phyloP scores from a whole-genome alignment of 495 filamentous ascomycete genomes.

The Penicillium longicatenatum region DNA sequence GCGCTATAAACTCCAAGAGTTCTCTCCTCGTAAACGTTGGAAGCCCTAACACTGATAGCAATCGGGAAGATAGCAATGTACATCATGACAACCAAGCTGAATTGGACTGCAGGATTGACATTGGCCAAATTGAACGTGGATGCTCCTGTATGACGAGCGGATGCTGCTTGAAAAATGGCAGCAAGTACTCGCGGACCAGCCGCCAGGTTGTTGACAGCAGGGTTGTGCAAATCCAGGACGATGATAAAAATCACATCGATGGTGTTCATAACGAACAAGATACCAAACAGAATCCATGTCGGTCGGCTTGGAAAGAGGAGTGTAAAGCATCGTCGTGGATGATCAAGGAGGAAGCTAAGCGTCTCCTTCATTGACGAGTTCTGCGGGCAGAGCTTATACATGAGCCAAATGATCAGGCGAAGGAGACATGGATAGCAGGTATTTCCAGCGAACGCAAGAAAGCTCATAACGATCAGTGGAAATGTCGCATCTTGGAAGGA shows the following conservation, averaged over 20 bases:
- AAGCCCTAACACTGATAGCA: constrained; percentile 69
- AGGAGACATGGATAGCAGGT: constrained; percentile 82
- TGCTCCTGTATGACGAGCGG: background rate
- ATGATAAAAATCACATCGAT: constrained; percentile 41
- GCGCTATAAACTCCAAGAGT: constrained; percentile 67
- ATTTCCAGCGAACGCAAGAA: constrained; percentile 80
- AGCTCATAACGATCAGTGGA: constrained; percentile 66
- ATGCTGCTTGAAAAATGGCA: background rate
- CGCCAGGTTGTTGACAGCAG: background rate
- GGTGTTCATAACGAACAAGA: constrained; percentile 57
- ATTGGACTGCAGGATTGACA: constrained; percentile 45
- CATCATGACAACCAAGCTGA: constrained; percentile 67
- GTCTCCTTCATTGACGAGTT: constrained; percentile 32
- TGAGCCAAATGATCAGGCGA: constrained; percentile 74
- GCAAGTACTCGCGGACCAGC: background rate
- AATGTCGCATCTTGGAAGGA: constrained; percentile 70
- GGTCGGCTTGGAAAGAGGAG: constrained; percentile 60
- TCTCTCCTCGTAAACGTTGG: constrained; percentile 68
- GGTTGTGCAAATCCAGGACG: background rate
- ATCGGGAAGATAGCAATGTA: constrained; percentile 77
- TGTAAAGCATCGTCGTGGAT: constrained; percentile 65
- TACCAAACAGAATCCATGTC: constrained; percentile 65
- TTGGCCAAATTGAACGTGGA: constrained; percentile 35
- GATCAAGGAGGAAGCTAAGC: constrained; percentile 57
- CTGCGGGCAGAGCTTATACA: constrained; percentile 19